Evolutionary conservation across 768 basidiomycete genomes (phyloP), one percentile per base, ranked within the genome.

Genomic region (Sporobolomyces roseus): DNA sequence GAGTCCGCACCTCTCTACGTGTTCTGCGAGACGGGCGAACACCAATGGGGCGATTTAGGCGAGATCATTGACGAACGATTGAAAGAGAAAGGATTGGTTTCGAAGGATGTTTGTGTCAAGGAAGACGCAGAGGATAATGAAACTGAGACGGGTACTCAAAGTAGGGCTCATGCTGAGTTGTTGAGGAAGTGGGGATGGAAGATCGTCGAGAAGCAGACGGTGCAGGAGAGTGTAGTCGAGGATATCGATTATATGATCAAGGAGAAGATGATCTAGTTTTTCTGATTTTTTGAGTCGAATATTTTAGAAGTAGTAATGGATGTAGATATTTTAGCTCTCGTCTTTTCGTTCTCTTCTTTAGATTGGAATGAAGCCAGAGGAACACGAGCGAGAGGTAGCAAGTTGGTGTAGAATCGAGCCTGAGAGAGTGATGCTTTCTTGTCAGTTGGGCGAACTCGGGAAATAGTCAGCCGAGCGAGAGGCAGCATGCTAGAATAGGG

Each of bases 101-200:
- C 4, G 14, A 46, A 59, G 23, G 56, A 32, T 45, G 41, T 29
- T 43, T 3, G 19, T 9, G 30, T 35, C 21, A 33, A 33, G 23
- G 30, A 46, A 13, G 58, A 60, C 30, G 58, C 43, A 4, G 23
- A 35, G 21, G 58, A 60, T n/a, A 60, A 48, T 30, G 45, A 48
- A 17, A 48, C 45, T 46, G 45, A 60, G 23, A 60, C 58, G 43
- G 58, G 58, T 5, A 60, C 58, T 27, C 58, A 60, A 29, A 48
- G 43, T 19, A 46, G 58, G 43, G 58, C 58, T 23, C 58, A 60
- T 30, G 58, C 58, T 4, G 45, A 60, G 2, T 10, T 60, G 30
- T 33, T 60, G 45, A 46, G 58, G 43, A 48, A 60, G 32, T 48
- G 43, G 43, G 58, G 58, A 21, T 60, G 58, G 58, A 33, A 4